Evolutionary conservation across 805 yeast genomes (phyloP), one percentile per base, ranked within the genome.

Genomic region (Monosporozyma unispora): DNA sequence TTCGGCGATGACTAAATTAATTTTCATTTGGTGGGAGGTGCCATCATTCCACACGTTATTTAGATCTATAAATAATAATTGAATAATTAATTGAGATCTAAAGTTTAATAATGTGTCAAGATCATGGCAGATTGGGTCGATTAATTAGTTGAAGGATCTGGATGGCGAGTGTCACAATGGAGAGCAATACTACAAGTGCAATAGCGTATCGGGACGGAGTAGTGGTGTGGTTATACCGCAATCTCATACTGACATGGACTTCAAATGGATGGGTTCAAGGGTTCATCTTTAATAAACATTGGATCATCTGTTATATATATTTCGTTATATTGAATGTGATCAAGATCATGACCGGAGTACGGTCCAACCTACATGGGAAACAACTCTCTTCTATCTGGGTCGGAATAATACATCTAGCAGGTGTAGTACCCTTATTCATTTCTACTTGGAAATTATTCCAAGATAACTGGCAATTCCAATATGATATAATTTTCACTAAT

Each of bases 401-500:
- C 8, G 9, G 10, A 11, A 21, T 21, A 9, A 18, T 39, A 39
- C 42, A 39, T 5, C 25, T 39, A 10, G 10, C 14, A 5, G 42
- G 28, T 5, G 4, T 39, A n/a, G 6, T 19, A 11, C 42, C 42
- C 14, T 11, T 39, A 21, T 19, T 39, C 2, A 10, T 10, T 39
- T 39, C 21, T 7, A 21, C 27, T 11, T 39, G 11, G 10, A 27
- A 21, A 5, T 39, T 39, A 10, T 39, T 39, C 12, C 21, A 12
- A 12, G 27, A 39, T 12, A 5, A 14, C 9, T 8, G 7, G 5
- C 42, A 39, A 14, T 39, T 39, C 12, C 27, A 39, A 10, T 39
- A 21, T 21, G 25, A 19, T 11, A 19, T n/a, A 19, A 21, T 51
- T 18, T 51, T 50, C 10, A 49, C 46, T 19, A 49, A 50, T 6